Evolutionary conservation across 2,329 filamentous ascomycete species (phyloP).

Genomic region (Aspergillus glaucus): DNA sequence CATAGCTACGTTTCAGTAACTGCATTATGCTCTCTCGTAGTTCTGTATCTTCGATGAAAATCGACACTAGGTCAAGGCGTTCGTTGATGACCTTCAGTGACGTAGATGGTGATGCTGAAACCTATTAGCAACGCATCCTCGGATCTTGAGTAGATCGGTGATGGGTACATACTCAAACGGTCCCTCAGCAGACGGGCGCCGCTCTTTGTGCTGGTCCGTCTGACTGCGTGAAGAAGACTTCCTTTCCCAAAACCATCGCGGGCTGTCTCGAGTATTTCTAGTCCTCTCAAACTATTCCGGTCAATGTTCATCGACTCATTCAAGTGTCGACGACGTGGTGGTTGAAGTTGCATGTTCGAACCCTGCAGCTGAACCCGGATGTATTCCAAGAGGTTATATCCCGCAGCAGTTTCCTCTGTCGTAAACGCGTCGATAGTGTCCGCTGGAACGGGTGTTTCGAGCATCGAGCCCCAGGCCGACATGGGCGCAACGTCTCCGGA

Average conservation of each 20-base stretch:
- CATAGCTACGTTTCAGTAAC: slow-evolving; percentile 68
- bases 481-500: slow-evolving; percentile 43
- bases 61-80: slow-evolving; percentile 73
- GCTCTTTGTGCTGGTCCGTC: slow-evolving; percentile 84
- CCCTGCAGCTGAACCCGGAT: slow-evolving; percentile 73
- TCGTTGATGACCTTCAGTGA: slow-evolving; percentile 70
- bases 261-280: slow-evolving; percentile 84
- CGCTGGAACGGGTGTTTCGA: slow-evolving; percentile 64
- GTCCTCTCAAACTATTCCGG: slow-evolving; percentile 78
- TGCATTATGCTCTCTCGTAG: slow-evolving; percentile 64
- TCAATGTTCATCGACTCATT: slow-evolving; percentile 84
- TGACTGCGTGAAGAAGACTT: slow-evolving; percentile 82
- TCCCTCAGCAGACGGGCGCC: slow-evolving; percentile 77
- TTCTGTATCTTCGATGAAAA: slow-evolving; percentile 60
- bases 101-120: slow-evolving; percentile 71
- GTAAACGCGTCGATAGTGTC: slow-evolving; percentile 55
- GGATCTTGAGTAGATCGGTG: background rate
- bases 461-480: slow-evolving; percentile 65
- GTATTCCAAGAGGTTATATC: slow-evolving; percentile 76
- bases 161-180: slow-evolving; percentile 59
- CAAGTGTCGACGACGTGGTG: slow-evolving; percentile 67
- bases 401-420: slow-evolving; percentile 64
- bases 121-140: background rate
- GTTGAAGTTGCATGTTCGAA: slow-evolving; percentile 71
- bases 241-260: slow-evolving; percentile 72